Conservation (phyloP, 805 yeast genomes). For the Ogataea siamensis region DNA sequence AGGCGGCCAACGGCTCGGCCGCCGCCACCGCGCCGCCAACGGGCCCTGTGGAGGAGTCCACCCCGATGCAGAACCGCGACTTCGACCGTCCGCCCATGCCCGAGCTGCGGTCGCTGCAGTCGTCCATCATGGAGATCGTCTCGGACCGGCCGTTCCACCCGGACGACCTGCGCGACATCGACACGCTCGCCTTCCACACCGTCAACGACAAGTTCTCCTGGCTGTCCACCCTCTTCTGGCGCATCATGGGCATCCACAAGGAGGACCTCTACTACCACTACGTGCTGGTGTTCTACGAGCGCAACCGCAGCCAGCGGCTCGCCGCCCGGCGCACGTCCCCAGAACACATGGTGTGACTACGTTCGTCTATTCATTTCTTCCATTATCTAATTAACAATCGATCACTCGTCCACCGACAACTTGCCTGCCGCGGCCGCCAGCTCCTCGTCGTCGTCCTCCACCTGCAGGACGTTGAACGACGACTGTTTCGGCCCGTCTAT, state of each 20-base stretch:
- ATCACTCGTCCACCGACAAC: conserved; percentile 42
- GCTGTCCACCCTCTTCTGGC: conserved; percentile 45
- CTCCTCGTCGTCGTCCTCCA: conserved; percentile 45
- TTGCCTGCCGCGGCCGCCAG: conserved; percentile 31
- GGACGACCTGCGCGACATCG: conserved; percentile 43
- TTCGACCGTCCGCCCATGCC: conserved; percentile 30
- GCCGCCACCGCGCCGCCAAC: conserved; percentile 10
- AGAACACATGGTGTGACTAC: conserved; percentile 11
- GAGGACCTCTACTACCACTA: conserved; percentile 52
- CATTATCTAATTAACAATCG: conserved; percentile 39
- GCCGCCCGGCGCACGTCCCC: neutral
- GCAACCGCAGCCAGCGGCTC: conserved; percentile 25
- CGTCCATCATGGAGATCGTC: conserved; percentile 25
- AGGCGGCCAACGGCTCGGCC: conserved; percentile 3
- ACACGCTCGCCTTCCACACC: conserved; percentile 41
- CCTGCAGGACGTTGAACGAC: conserved; percentile 47
- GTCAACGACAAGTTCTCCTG: conserved; percentile 32
- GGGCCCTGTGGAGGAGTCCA: conserved; percentile 4
- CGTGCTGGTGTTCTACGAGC: conserved; percentile 38
- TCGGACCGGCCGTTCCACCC: conserved; percentile 39
- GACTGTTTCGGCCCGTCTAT: conserved; percentile 40
- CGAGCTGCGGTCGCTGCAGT: conserved; percentile 22
- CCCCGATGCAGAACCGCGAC: conserved; percentile 12
- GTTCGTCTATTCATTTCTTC: neutral
- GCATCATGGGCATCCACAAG: conserved; percentile 51